Conservation (phyloP, 352 stramenopile genomes). For the Lagenidium sp. region DNA sequence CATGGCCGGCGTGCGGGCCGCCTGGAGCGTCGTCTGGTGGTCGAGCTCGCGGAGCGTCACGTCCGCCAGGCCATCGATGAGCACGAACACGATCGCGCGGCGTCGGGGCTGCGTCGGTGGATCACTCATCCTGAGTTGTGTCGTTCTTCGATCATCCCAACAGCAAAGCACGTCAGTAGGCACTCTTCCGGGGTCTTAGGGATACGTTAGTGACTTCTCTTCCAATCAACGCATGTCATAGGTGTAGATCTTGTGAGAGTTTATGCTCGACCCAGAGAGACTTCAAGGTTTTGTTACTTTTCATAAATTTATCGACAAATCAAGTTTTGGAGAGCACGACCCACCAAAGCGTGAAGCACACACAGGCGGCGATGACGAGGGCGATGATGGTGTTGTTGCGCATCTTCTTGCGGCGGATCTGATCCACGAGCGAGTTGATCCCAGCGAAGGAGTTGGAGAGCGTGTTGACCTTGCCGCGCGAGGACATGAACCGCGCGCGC, state of each 20-base stretch:
- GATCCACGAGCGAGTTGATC: constrained; percentile 94
- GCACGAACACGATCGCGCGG: constrained; percentile 63
- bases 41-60: constrained; percentile 51
- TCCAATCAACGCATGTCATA: too few relatives aligned
- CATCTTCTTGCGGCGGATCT: constrained; percentile 95
- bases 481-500: constrained; percentile 78
- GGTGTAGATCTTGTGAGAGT: too few relatives aligned
- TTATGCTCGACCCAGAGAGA: too few relatives aligned
- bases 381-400: constrained; percentile 96
- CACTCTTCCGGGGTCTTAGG: not conserved
- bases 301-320: too few relatives aligned
- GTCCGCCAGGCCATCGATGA: constrained; percentile 81
- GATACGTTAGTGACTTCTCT: too few relatives aligned
- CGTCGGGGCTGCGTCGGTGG: constrained; percentile 8
- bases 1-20: constrained; percentile 69
- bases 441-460: constrained; percentile 89
- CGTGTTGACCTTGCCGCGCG: constrained; percentile 71
- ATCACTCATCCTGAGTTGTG: not conserved
- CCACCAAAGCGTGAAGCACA: constrained; percentile 97
- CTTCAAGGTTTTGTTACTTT: too few relatives aligned
- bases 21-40: constrained; percentile 52
- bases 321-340: too few relatives aligned
- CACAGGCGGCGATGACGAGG: constrained; percentile 92
- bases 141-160: not conserved
- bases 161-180: not conserved